Conservation (phyloP, 495 filamentous ascomycete genomes). For the Lasiosphaeria miniovina region DNA sequence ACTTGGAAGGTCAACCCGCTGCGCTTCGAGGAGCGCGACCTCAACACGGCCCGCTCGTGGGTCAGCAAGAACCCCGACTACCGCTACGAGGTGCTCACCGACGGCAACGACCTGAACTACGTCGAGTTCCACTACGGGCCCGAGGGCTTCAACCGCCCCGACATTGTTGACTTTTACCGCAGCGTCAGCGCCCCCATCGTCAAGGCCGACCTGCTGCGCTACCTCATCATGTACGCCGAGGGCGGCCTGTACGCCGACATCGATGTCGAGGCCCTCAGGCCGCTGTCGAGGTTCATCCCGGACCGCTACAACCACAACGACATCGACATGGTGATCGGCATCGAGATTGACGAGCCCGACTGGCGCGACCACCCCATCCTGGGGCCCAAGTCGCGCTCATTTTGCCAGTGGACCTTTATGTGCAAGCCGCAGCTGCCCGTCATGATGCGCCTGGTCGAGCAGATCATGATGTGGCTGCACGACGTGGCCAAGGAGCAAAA, state of each 20-base stretch:
- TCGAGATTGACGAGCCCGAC: conserved; percentile 63
- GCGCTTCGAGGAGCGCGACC: conserved; percentile 54
- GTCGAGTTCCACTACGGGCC: conserved; percentile 58
- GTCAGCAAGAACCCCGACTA: conserved; percentile 54
- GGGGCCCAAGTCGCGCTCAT: conserved; percentile 58
- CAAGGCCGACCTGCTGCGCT: conserved; percentile 58
- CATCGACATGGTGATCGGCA: conserved; percentile 60
- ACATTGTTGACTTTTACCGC: conserved; percentile 58
- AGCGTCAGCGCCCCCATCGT: conserved; percentile 57
- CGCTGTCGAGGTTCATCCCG: conserved; percentile 51
- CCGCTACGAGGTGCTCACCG: conserved; percentile 64
- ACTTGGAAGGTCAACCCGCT: conserved; percentile 63
- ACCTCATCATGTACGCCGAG: conserved; percentile 55
- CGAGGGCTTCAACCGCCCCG: conserved; percentile 54
- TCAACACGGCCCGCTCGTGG: conserved; percentile 54
- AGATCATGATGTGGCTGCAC: conserved; percentile 58
- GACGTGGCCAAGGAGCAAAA: conserved; percentile 52
- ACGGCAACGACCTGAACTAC: conserved; percentile 57
- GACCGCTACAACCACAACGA: conserved; percentile 44
- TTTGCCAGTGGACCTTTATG: conserved; percentile 70
- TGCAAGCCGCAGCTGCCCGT: conserved; percentile 59
- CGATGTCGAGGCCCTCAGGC: conserved; percentile 53
- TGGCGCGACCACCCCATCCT: conserved; percentile 60
- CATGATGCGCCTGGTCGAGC: conserved; percentile 59
- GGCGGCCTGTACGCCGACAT: conserved; percentile 59